Percentiles rank a stretch among this genome's conserved stretches.
Conservation (phyloP, 495 filamentous ascomycete genomes). For the Darksidea phi region DNA sequence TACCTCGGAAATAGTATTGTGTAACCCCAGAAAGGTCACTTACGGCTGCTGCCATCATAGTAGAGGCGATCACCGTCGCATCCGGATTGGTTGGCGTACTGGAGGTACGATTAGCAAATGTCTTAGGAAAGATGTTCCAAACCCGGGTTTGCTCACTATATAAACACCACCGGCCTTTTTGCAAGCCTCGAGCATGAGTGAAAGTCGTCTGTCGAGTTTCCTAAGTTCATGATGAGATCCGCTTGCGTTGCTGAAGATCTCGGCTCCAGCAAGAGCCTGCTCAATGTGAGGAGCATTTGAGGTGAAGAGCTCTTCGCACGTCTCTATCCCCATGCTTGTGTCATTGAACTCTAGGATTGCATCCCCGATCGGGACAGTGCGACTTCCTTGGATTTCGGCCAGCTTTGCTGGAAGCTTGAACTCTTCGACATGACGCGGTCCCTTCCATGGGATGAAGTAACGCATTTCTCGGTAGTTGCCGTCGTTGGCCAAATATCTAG, state of each 20-base stretch:
- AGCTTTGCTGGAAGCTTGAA: conserved; percentile 70
- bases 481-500: conserved; percentile 70
- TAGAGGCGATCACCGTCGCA: conserved; percentile 69
- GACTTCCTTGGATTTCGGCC: conserved; percentile 58
- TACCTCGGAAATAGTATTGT: background rate
- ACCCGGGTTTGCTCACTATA: conserved; percentile 38
- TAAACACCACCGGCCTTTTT: conserved; percentile 68
- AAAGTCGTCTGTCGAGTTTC: conserved; percentile 72
- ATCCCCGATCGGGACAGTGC: conserved; percentile 72
- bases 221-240: conserved; percentile 71
- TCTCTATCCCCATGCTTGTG: conserved; percentile 60
- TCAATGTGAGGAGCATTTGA: conserved; percentile 46
- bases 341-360: conserved; percentile 70
- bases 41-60: conserved; percentile 39
- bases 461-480: conserved; percentile 69
- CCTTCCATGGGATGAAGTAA: conserved; percentile 68
- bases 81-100: conserved; percentile 69
- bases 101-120: too few relatives aligned
- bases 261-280: conserved; percentile 63
- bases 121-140: too few relatives aligned
- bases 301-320: conserved; percentile 45
- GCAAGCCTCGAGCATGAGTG: conserved; percentile 75
- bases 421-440: conserved; percentile 62
- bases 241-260: conserved; percentile 76
- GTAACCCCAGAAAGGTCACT: background rate